Conservation (phyloP, 805 yeast species). For the Diddensiella caesifluorescens region DNA sequence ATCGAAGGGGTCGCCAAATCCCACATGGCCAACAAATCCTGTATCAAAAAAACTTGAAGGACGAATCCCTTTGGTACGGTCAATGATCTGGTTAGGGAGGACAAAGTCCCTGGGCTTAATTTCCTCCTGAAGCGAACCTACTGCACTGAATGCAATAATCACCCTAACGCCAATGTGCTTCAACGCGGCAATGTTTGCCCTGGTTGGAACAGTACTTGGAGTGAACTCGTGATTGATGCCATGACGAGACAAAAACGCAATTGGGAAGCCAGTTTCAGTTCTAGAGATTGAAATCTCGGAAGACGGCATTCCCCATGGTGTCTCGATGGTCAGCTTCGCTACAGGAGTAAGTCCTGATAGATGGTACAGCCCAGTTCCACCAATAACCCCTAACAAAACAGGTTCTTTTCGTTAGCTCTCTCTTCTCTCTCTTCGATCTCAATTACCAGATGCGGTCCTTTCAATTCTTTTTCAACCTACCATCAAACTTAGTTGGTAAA, state of each 20-base stretch:
- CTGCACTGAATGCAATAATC: conserved; percentile 90
- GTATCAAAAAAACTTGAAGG: conserved; percentile 82
- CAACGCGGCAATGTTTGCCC: conserved; percentile 94
- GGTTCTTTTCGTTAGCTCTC: conserved; percentile 47
- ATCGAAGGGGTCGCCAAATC: conserved; percentile 96
- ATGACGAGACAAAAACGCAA: conserved; percentile 93
- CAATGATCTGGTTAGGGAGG: conserved; percentile 93
- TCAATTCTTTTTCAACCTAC: neutral
- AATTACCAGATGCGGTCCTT: too few relatives aligned
- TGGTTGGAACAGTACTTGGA: conserved; percentile 87
- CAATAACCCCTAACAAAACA: conserved; percentile 82
- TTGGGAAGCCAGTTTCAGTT: conserved; percentile 69
- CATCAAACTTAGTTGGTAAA: neutral
- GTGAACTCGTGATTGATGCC: conserved; percentile 84
- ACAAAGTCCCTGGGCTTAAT: conserved; percentile 94
- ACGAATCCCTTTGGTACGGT: conserved; percentile 93
- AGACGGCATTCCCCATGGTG: conserved; percentile 98
- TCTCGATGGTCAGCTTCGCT: conserved; percentile 70
- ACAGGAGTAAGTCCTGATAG: conserved; percentile 78
- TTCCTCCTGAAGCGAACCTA: conserved; percentile 86
- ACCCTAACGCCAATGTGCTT: conserved; percentile 82
- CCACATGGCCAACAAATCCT: conserved; percentile 96
- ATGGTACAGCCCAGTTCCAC: conserved; percentile 97
- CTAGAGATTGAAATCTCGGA: conserved; percentile 88
- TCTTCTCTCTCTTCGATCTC: too few relatives aligned